Evolutionary conservation across 2,329 filamentous ascomycete genomes (phyloP).

Genomic region (Talaromyces piceae): DNA sequence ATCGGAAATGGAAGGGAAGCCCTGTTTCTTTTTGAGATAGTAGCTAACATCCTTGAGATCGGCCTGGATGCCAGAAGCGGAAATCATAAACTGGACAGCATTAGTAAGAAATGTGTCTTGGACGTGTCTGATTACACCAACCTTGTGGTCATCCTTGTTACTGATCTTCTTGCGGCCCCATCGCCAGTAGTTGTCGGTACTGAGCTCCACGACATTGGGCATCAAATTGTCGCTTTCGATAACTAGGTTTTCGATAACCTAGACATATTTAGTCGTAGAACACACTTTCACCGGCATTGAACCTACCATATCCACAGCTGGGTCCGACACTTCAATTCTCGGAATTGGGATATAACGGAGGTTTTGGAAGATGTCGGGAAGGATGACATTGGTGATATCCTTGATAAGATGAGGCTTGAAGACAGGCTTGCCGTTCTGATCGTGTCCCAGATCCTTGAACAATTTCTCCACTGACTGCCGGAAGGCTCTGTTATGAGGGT

Average conservation of each 20-base stretch:
- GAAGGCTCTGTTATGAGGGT: slow-evolving; percentile 79
- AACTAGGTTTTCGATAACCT: slow-evolving; percentile 82
- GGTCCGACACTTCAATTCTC: slow-evolving; percentile 85
- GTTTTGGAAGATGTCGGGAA: slow-evolving; percentile 75
- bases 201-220: slow-evolving; percentile 82
- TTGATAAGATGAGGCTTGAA: slow-evolving; percentile 94
- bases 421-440: slow-evolving; percentile 69
- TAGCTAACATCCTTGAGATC: slow-evolving; percentile 87
- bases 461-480: slow-evolving; percentile 69
- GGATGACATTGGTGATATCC: slow-evolving; percentile 77
- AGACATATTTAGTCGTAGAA: neutral
- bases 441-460: slow-evolving; percentile 83
- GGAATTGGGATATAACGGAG: slow-evolving; percentile 87
- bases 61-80: slow-evolving; percentile 84
- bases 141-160: slow-evolving; percentile 74
- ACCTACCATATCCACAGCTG: slow-evolving; percentile 63
- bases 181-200: slow-evolving; percentile 88
- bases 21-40: slow-evolving; percentile 90
- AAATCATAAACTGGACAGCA: slow-evolving; percentile 56
- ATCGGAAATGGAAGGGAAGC: slow-evolving; percentile 82
- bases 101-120: neutral
- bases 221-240: slow-evolving; percentile 95
- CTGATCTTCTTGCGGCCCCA: slow-evolving; percentile 84
- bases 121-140: slow-evolving; percentile 7
- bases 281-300: neutral